Evolutionary conservation across 2,329 filamentous ascomycete genomes (phyloP), one percentile per base, ranked within the genome.

Genomic region (Canariomyces notabilis): DNA sequence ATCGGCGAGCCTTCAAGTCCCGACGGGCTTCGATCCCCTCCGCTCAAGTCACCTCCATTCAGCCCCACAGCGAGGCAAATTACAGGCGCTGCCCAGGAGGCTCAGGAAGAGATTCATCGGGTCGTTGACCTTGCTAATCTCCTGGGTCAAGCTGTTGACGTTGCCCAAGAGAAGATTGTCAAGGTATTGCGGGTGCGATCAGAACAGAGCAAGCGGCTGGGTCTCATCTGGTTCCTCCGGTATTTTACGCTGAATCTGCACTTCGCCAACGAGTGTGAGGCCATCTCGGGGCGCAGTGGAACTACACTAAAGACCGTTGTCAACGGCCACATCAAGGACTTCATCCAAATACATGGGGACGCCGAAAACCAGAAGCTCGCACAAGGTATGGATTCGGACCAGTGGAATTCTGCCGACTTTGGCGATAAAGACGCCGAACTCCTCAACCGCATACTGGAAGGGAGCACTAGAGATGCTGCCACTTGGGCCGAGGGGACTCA

Each of bases 241-340:
- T 93, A 93, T 64, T 90, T 91, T 57, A 87, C 80, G 1, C 74
- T 94, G 26, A 93, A 91, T 58, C 72, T 89, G 6, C 79, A 89
- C 46, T 93, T 94, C 64, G 85, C 86, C 37, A 89, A 89, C 51
- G 88, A 94, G 62, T 93, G 88, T 59, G 88, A 94, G 64, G 84
- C 86, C 14, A 82, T 93, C 16, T 91, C 86, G 18, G 87, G 88
- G 1, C 78, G 86, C 46, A 86, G 86, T 49, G 86, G 87, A 7
- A 83, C 82, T 2, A 73, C 82, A 1, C 69, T 94, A 5, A 91
- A 91, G 66, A 87, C 78, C 15, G 78, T 89, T 23, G 85, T 94
- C 49, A 90, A 91, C 56, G 76, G 75, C 22, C 88, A 94, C 54
- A 91, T 94, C 63, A 85, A 80, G 57, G 85, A 88, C 12, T 93